Base-by-base conservation (phyloP, 176 grass and related monocot species). In the Elymus sibiricus region DNA sequence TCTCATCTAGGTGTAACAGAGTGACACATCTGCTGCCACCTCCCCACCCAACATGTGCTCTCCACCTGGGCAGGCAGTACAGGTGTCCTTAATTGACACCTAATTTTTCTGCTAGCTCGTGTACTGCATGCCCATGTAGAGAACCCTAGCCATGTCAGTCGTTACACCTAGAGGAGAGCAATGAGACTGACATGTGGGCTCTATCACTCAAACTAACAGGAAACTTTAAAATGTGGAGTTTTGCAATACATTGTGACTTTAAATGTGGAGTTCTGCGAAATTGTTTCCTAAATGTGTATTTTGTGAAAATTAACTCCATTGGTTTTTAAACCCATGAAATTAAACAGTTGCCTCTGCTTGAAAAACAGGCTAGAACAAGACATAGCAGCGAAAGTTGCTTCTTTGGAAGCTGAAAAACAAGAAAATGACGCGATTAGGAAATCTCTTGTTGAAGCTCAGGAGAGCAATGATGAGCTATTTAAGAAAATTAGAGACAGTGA, bases 311-410 rank as follows among this genome's bases (percentile, higher is more conserved):
- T 76, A 31, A 76, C 43, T 29, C 26, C 47, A 79, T 19, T 51
- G 46, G 21, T 64, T 65, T 26, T 65, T 21, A 84, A 73, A 29
- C 66, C 55, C 21, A 78, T 78, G 72, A 79, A 83, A 55, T 61
- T 63, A 27, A 87, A 58, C 55, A 76, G 22, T 82, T 86, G 64
- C n/a, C 25, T 82, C 74, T 65, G 68, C 26, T 75, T 35, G 25
- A 64, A 38, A 61, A 70, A 87, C 64, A 92, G 93, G 87, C 82
- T 92, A 70, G 76, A 90, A 77, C 90, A 94, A 74, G 82, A 87
- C 37, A 83, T 90, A 78, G 73, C 19, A 9, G 74, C 21, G 28
- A 74, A 66, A 66, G 44, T 6, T 84, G 53, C 61, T 85, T 79
- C 76, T 80, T 70, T 91, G 77, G 86, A 85, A 85, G 84, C 65